Evolutionary conservation across 2,329 filamentous ascomycete species (phyloP).

Genomic region (Aureobasidium vineae): DNA sequence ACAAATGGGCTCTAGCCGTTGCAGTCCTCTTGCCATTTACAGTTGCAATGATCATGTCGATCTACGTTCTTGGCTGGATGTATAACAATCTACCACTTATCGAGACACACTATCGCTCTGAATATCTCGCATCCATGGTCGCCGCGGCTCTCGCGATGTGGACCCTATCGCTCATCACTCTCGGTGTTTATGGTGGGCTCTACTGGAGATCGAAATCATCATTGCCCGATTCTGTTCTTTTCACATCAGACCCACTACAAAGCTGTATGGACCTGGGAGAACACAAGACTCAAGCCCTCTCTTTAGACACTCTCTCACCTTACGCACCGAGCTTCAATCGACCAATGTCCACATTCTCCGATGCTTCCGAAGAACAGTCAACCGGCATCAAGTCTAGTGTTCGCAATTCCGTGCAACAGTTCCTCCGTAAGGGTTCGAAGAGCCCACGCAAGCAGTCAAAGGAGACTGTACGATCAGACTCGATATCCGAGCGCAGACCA

Average conservation of each 20-base stretch:
- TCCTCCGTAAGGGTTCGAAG: conserved; percentile 40
- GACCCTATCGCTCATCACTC: conserved; percentile 32
- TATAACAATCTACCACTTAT: conserved; percentile 13
- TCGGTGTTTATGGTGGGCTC: conserved; percentile 34
- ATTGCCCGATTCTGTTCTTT: conserved; percentile 18
- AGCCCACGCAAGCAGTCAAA: background rate
- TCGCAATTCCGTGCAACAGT: conserved; percentile 33
- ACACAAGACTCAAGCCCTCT: conserved; percentile 8
- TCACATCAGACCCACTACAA: background rate
- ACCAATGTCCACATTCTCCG: conserved; percentile 28
- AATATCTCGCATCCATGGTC: conserved; percentile 25
- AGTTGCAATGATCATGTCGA: conserved; percentile 30
- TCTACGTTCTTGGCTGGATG: conserved; percentile 30
- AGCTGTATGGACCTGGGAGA: conserved; percentile 7
- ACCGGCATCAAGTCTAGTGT: conserved; percentile 32
- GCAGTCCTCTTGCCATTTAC: conserved; percentile 25
- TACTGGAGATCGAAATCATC: conserved; percentile 28
- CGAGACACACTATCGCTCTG: conserved; percentile 14
- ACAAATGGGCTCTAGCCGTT: conserved; percentile 12
- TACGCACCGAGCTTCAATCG: conserved; percentile 29
- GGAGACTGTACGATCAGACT: conserved; percentile 31
- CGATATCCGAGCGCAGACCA: conserved; percentile 40
- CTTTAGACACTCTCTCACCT: background rate
- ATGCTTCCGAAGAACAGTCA: conserved; percentile 28
- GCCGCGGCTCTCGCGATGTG: conserved; percentile 35